Percentiles rank a stretch among this genome's conserved stretches.
phyloP scores from a whole-genome alignment of 768 basidiomycete genomes.

The Leccinellum albellum region DNA sequence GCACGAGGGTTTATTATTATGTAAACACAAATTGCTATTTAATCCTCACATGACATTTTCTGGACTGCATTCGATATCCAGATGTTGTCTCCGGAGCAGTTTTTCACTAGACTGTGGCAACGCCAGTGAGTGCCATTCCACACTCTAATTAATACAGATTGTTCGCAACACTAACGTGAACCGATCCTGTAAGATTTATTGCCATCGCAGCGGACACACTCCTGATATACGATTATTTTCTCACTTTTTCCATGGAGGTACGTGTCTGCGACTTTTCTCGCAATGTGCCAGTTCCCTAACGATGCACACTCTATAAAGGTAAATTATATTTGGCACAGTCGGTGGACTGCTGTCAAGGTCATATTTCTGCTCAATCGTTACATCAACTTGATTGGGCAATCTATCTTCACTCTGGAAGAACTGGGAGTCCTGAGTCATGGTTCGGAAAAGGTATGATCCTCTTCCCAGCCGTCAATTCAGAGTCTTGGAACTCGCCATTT shows the following conservation, averaged over 20 bases:
- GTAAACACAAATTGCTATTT: too few relatives aligned
- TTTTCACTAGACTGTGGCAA: not conserved
- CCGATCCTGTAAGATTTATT: not conserved
- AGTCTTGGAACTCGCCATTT: not conserved
- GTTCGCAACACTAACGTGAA: not conserved
- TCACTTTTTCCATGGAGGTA: constrained; percentile 18
- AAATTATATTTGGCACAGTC: constrained; percentile 7
- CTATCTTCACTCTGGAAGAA: constrained; percentile 7
- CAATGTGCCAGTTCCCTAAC: not conserved
- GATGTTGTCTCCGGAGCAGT: not conserved
- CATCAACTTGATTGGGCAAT: constrained; percentile 8
- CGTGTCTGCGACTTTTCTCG: not conserved
- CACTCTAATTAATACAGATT: not conserved
- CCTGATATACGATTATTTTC: constrained; percentile 14
- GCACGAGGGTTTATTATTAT: too few relatives aligned
- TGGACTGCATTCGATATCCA: too few relatives aligned
- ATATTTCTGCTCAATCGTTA: constrained; percentile 20
- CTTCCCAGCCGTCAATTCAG: not conserved
- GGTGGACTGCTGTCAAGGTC: constrained; percentile 9
- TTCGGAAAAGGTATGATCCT: constrained; percentile 5
- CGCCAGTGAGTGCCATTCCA: not conserved
- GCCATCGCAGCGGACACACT: constrained; percentile 7
- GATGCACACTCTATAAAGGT: not conserved
- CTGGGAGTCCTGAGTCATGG: constrained; percentile 9
- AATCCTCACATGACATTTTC: too few relatives aligned